These are phyloP conservation scores for Ilyonectria robusta DNA, from an alignment of 2,329 filamentous ascomycete species.

Conservation along the genomic window DNA sequence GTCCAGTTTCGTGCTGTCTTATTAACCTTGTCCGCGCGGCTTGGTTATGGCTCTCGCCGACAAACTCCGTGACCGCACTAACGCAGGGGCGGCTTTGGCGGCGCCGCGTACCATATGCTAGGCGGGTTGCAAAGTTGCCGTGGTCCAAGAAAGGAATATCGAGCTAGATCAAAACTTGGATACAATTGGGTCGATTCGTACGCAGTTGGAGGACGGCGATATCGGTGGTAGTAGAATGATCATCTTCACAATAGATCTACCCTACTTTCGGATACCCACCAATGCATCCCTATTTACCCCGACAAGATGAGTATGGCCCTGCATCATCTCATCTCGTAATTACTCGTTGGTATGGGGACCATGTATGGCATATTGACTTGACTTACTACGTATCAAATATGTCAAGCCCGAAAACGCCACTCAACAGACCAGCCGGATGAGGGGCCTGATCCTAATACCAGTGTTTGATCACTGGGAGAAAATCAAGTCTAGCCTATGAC, in stretches of 20 bases:
- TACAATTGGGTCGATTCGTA: not conserved
- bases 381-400: too few species aligned
- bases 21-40: constrained; percentile 6
- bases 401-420: too few species aligned
- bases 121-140: not conserved
- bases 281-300: too few species aligned
- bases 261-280: not conserved
- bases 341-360: too few species aligned
- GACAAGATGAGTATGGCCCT: not conserved
- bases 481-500: too few species aligned
- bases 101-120: constrained; percentile 21
- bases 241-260: not conserved
- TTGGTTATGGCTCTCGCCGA: constrained; percentile 7
- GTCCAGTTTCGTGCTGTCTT: constrained; percentile 12
- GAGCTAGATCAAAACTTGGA: not conserved
- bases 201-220: not conserved
- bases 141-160: not conserved
- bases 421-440: too few species aligned
- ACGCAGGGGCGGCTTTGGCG: constrained; percentile 36
- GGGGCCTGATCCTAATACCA: too few species aligned
- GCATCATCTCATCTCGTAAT: too few species aligned
- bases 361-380: too few species aligned
- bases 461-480: too few species aligned
- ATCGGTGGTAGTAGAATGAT: not conserved
- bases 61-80: constrained; percentile 24